Evolutionary conservation across 2,329 filamentous ascomycete species (phyloP), one percentile per base, ranked within the genome.

Genomic region (Nannizziopsis arthrosporioides): DNA sequence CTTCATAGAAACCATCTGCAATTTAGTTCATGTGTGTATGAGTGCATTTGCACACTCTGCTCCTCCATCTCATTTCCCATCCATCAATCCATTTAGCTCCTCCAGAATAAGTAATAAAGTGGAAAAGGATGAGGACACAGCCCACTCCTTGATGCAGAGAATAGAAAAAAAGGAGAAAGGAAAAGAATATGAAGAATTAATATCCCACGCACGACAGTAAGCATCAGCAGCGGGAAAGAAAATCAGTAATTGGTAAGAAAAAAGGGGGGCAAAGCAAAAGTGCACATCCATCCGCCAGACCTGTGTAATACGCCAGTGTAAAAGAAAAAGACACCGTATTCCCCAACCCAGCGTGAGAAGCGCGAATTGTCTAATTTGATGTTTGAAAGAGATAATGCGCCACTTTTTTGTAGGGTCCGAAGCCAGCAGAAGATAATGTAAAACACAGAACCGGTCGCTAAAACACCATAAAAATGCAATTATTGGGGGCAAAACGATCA

Each of bases 401-500:
- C 38, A 18, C 22, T 40, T 39, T 44, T 45, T 39, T 30, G 19
- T 27, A 27, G 39, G 32, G 31, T 37, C 46, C 40, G 46, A 44
- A 44, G 32, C 40, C 34, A 22, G 40, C 38, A 47, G 9, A 37
- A 38, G 27, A 42, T 9, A 51, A 39, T 49, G 56, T 59, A 54
- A 61, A 31, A 47, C 30, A 41, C 22, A 27, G 7, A 4, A 27
- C 22, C 22, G 22, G 59, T 67, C 66, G 66, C 66, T 68, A 67
- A 49, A 68, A 69, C 66, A 64, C 66, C 66, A 52, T 62, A 63
- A 55, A 66, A 59, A 68, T 68, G 65, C 65, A 63, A 62, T 59
- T 62, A 64, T 64, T 51, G 63, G 12, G 15, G 15, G 12, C 15
- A 40, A 56, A 52, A 51, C 50, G 19, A 36, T 14, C 19, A 37